phyloP scores from a whole-genome alignment of 192 early-diverging fungal species.

The Rhizophagus prolifer region DNA sequence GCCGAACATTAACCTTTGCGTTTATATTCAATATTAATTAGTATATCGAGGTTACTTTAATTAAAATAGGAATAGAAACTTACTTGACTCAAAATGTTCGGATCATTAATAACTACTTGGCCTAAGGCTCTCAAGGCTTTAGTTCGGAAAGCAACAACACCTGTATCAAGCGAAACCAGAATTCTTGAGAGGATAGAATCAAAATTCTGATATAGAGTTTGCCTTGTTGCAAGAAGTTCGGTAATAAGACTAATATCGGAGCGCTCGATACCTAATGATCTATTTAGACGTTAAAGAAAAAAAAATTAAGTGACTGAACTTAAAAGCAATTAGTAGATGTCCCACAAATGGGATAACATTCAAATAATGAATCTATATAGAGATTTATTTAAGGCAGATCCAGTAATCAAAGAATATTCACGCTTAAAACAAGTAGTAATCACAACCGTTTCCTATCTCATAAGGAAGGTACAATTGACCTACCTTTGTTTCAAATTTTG shows the following conservation, averaged over 20 bases:
- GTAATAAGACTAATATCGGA: slow-evolving; percentile 36
- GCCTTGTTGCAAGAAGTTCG: slow-evolving; percentile 47
- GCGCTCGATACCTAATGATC: slow-evolving; percentile 30
- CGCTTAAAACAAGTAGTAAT: too few relatives aligned
- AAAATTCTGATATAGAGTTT: slow-evolving; percentile 66
- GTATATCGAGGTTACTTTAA: neutral
- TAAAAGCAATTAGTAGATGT: too few relatives aligned
- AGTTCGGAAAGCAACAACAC: slow-evolving; percentile 67
- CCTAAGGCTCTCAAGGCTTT: slow-evolving; percentile 81
- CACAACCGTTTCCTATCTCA: too few relatives aligned
- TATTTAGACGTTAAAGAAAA: neutral
- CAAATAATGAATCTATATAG: too few relatives aligned
- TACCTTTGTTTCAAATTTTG: slow-evolving; percentile 8
- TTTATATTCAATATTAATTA: neutral
- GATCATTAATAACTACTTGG: slow-evolving; percentile 68
- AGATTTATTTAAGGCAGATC: too few relatives aligned
- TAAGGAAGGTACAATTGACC: neutral
- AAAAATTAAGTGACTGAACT: too few relatives aligned
- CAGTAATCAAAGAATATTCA: too few relatives aligned
- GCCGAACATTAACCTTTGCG: slow-evolving; percentile 55
- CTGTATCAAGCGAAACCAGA: slow-evolving; percentile 59
- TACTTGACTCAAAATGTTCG: slow-evolving; percentile 60
- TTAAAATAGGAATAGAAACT: neutral
- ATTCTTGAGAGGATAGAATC: slow-evolving; percentile 69
- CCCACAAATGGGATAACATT: too few relatives aligned